Conservation (phyloP, 345 rosid species). For the Hibiscus trionum region DNA sequence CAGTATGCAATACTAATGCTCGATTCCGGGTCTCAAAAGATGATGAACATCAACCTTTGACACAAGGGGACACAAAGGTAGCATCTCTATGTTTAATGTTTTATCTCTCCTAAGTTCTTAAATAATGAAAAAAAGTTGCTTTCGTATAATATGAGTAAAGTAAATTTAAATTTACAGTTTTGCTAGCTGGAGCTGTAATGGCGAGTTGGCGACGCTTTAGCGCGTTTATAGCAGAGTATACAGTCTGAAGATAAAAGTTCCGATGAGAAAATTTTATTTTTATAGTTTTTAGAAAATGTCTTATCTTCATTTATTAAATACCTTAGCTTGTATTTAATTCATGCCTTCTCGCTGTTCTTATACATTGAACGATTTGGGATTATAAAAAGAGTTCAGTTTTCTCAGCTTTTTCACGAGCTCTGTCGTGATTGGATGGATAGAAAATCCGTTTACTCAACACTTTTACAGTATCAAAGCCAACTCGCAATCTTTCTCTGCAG, state of each 20-base stretch:
- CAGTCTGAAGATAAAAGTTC: not conserved
- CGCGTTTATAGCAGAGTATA: not conserved
- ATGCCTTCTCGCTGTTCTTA: not conserved
- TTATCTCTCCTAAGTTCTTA: no score
- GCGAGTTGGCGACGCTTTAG: not conserved
- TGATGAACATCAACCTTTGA: no score
- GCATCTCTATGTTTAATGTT: no score
- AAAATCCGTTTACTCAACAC: constrained; percentile 19
- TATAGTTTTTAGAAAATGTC: not conserved
- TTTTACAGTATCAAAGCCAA: constrained; percentile 14
- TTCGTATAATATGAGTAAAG: not conserved
- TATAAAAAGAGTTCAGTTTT: not conserved
- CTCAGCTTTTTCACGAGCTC: constrained; percentile 26
- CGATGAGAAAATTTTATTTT: not conserved
- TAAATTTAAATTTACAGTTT: not conserved
- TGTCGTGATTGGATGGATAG: constrained; percentile 52
- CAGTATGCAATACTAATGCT: no score
- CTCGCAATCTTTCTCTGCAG: not conserved
- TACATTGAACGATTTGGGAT: not conserved
- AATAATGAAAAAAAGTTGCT: no score
- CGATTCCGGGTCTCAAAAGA: no score
- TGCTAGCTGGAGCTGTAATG: not conserved
- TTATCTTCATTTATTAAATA: not conserved
- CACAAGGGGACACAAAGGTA: no score
- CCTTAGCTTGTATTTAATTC: not conserved